These are phyloP conservation scores for Nitzschia putrida DNA, from an alignment of 108 stramenopile species.

Conservation along the genomic window DNA sequence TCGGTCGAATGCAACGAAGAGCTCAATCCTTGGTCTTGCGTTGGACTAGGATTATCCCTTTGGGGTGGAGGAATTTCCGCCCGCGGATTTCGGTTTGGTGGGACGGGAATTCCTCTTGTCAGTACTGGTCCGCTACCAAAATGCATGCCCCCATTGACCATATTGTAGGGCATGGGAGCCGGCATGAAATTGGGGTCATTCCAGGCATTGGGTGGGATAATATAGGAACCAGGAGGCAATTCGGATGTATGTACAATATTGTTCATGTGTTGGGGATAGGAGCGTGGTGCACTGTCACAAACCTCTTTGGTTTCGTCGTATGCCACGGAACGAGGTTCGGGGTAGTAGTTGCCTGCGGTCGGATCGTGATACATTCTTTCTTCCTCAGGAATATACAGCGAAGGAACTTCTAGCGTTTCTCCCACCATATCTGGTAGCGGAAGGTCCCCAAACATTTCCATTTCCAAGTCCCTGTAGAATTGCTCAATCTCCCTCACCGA, in stretches of 20 bases:
- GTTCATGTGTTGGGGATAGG: not conserved
- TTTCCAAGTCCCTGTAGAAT: conserved; percentile 39
- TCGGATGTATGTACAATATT: not conserved
- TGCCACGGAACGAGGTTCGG: conserved; percentile 11
- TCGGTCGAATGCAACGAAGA: not conserved
- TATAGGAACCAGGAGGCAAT: not conserved
- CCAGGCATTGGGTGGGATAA: no score
- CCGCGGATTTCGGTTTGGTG: not conserved
- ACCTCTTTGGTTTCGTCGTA: conserved; percentile 8
- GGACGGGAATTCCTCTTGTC: not conserved
- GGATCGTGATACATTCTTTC: conserved; percentile 17
- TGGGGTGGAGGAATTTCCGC: not conserved
- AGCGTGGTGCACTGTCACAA: not conserved
- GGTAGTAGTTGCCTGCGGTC: not conserved
- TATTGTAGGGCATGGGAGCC: not conserved
- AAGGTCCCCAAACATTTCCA: conserved; percentile 47
- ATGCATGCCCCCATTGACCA: not conserved
- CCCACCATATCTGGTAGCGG: conserved; percentile 42
- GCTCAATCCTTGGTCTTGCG: not conserved
- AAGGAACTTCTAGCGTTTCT: conserved; percentile 39
- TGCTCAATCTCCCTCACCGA: conserved; percentile 37
- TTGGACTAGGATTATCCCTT: not conserved
- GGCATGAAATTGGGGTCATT: not conserved
- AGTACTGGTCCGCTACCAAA: no score
- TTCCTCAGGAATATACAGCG: conserved; percentile 15